phyloP scores from a whole-genome alignment of 257 asterid genomes.

The Solanum tarijense region DNA sequence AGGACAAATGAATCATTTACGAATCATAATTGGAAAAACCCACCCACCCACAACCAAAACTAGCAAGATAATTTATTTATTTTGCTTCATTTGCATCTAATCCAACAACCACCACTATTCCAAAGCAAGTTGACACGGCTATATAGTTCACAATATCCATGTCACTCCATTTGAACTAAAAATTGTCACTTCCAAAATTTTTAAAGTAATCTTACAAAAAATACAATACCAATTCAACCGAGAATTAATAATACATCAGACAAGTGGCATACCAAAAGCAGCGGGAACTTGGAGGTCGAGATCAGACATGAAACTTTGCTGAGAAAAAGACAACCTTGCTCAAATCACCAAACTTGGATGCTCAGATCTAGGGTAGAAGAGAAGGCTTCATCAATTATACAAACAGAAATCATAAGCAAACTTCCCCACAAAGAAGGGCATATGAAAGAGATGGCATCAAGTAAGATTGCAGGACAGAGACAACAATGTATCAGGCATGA shows the following conservation, averaged over 20 bases:
- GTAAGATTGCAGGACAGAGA: not conserved
- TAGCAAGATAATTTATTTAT: not conserved
- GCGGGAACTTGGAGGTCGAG: conserved; percentile 47
- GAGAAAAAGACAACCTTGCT: conserved; percentile 14
- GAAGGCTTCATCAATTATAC: not conserved
- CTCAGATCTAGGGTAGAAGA: conserved; percentile 26
- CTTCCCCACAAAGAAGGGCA: not conserved
- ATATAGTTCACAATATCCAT: not conserved
- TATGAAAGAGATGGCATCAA: not conserved
- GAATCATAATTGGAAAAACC: not conserved
- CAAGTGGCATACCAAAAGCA: conserved; percentile 31
- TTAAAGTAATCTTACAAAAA: not conserved
- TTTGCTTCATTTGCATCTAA: not conserved
- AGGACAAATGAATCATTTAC: not conserved
- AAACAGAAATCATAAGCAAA: not conserved
- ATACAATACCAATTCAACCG: not conserved
- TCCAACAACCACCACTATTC: not conserved
- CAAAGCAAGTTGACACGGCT: not conserved
- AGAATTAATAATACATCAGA: not conserved
- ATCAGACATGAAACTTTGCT: conserved; percentile 55
- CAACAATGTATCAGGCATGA: not conserved
- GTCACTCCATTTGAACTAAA: not conserved
- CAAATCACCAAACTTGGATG: conserved; percentile 7
- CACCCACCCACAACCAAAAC: not conserved
- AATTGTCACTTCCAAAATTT: not conserved